Base-by-base conservation (phyloP, 306 rosid species). In the Dalbergia cultrata region DNA sequence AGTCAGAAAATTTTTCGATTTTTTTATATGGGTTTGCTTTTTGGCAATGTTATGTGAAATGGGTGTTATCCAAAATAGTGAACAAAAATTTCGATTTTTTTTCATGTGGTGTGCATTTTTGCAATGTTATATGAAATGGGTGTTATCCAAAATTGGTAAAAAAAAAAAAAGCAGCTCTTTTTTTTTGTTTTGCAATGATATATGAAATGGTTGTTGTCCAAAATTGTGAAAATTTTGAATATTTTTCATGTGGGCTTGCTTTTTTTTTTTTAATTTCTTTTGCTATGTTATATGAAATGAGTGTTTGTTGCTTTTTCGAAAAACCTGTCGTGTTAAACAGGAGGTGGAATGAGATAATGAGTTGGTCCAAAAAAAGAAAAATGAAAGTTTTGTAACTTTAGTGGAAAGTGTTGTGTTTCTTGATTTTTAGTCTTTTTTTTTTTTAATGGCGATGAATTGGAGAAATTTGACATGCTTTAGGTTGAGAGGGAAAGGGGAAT, bases 401-500 rank as follows among this genome's bases (percentile, higher is more conserved):
- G 19, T 70, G 31, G 12, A 43, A 49, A 54, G 34, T 60, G 34
- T n/a, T 76, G 50, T 80, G 16, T 68, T 79, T 73, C 35, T 80
- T 74, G 31, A 50, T 14, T 59, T 70, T 49, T 62, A 50, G 31
- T 22, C 0, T 26, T 26, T 26, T 26, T 26, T 26, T 26, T 44
- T 47, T 67, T 9, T 17, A 61, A 2, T 49, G 66, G 52, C 66
- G 52, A 69, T 80, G 52, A 33, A 68, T 65, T 79, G 76, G 58
- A 79, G 82, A 74, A 39, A 72, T 73, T 43, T 75, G 82, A 72
- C 54, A 60, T 84, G 17, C 76, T 60, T 61, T 87, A 94, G 97
- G 98, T 94, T 80, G 97, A 94, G 86, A 89, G 97, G 85, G 97
- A 93, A 83, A 89, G 97, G 74, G 99, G 99, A 64, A 93, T 95